Base-by-base conservation (phyloP, 129 eudicot species). In the Lonicera japonica region DNA sequence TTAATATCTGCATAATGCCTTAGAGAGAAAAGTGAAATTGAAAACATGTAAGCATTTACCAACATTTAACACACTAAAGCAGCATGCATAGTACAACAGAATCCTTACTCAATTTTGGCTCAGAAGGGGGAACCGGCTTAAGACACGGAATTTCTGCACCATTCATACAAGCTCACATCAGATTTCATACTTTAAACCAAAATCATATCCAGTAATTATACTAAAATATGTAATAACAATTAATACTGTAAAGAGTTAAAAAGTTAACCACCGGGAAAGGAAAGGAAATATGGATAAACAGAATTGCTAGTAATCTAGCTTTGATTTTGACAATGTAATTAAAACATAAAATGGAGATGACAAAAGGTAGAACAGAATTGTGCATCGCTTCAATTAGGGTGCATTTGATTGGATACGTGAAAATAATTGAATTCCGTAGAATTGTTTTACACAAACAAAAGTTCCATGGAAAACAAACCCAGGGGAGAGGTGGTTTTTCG, bases 121-220 rank as follows among this genome's bases (percentile, higher is more conserved):
- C 73, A 11, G 74, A 11, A 41, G 60, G 41, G 56, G 82, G 25
- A 61, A 56, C 73, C 19, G 82, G 73, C 57, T 66, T 79, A 50
- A 39, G 65, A 64, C 95, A 82, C 10, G 89, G 80, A 72, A 65
- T 57, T 66, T 86, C 95, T 86, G 86, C 80, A 57, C 20, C 40
- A 45, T n/a, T 43, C 66, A 64, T 21, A 53, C 39, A 39, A 29
- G 14, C 21, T 46, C 19, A 21, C 17, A 68, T 73, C 40, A 73
- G 74, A 65, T 63, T 61, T 48, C 15, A 46, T 52, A 20, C 0
- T 13, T 62, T 41, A 47, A 11, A 47, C n/a, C 14, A 15, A 47
- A 8, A n/a, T n/a, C n/a, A n/a, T 47, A n/a, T 11, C 53, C 14
- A 0, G 53, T 15, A 5, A 50, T 3, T 15, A 50, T n/a, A 16